phyloP scores from a whole-genome alignment of 2,329 filamentous ascomycete species.

The Penicillium concentricum region DNA sequence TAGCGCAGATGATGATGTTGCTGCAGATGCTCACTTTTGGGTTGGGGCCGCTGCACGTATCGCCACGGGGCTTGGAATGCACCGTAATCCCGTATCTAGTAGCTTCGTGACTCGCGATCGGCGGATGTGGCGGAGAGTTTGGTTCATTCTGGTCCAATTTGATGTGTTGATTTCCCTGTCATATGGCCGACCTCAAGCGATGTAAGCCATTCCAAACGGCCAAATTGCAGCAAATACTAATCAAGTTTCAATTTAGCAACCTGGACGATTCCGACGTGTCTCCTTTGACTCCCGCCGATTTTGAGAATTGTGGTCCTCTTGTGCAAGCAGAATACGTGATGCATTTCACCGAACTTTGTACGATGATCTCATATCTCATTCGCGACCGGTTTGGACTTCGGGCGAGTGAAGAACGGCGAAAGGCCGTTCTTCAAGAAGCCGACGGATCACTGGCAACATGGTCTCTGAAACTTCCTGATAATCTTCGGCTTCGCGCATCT shows the following conservation, averaged over 20 bases:
- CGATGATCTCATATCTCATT: conserved; percentile 50
- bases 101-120: conserved; percentile 43
- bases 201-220: conserved; percentile 33
- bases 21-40: conserved; percentile 55
- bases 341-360: conserved; percentile 51
- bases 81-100: conserved; percentile 44
- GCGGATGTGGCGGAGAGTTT: conserved; percentile 45
- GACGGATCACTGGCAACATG: conserved; percentile 44
- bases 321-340: conserved; percentile 49
- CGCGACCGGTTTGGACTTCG: conserved; percentile 44
- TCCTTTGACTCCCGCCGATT: conserved; percentile 46
- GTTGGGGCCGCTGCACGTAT: conserved; percentile 54
- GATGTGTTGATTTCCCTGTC: conserved; percentile 46
- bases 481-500: conserved; percentile 40
- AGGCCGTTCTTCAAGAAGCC: conserved; percentile 42
- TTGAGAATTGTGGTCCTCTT: conserved; percentile 47
- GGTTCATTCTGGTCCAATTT: conserved; percentile 47
- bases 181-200: conserved; percentile 54
- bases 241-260: conserved; percentile 30
- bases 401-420: conserved; percentile 41
- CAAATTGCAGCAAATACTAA: conserved; percentile 1
- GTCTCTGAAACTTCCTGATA: conserved; percentile 44
- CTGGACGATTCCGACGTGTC: conserved; percentile 54
- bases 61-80: conserved; percentile 57
- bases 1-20: conserved; percentile 53